Evolutionary conservation across 208 protist species (phyloP).

Genomic region (Leishmania tropica): DNA sequence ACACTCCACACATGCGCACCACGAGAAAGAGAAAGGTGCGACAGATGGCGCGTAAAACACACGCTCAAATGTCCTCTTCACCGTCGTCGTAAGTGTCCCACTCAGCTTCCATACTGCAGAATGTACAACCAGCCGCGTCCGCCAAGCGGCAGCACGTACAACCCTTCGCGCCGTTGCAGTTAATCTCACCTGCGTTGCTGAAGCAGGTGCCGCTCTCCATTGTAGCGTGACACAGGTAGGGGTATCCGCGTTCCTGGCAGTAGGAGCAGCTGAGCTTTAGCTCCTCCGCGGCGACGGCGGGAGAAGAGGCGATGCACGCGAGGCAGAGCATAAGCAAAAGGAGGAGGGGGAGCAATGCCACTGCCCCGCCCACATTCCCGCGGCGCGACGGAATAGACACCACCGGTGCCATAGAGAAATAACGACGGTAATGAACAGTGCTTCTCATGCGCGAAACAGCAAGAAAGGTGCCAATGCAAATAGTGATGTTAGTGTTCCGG

Average conservation of each 20-base stretch:
- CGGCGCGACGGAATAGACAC: not conserved
- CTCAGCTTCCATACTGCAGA: slow-evolving; percentile 35
- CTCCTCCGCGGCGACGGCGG: not conserved
- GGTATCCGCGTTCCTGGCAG: slow-evolving; percentile 45
- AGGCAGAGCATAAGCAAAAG: not conserved
- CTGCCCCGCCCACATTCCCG: not conserved
- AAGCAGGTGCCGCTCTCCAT: slow-evolving; percentile 34
- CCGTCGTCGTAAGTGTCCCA: slow-evolving; percentile 34
- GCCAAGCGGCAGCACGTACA: slow-evolving; percentile 39
- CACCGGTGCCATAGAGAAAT: not conserved
- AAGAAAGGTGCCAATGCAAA: not conserved
- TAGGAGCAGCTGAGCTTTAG: slow-evolving; percentile 29
- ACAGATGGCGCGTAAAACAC: no score
- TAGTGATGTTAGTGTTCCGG: not conserved
- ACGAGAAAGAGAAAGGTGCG: not conserved
- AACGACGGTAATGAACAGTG: not conserved
- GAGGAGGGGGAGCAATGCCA: not conserved
- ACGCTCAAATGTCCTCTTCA: slow-evolving; percentile 21
- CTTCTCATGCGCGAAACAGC: not conserved
- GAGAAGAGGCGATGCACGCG: not conserved
- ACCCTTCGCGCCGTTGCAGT: slow-evolving; percentile 21
- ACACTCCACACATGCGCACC: not conserved
- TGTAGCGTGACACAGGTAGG: slow-evolving; percentile 44
- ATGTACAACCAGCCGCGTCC: slow-evolving; percentile 27
- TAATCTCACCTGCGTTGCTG: slow-evolving; percentile 22